Evolutionary conservation across 139 green algal species (phyloP), one percentile per base, ranked within the genome.

Genomic region (Chlorella sp.): DNA sequence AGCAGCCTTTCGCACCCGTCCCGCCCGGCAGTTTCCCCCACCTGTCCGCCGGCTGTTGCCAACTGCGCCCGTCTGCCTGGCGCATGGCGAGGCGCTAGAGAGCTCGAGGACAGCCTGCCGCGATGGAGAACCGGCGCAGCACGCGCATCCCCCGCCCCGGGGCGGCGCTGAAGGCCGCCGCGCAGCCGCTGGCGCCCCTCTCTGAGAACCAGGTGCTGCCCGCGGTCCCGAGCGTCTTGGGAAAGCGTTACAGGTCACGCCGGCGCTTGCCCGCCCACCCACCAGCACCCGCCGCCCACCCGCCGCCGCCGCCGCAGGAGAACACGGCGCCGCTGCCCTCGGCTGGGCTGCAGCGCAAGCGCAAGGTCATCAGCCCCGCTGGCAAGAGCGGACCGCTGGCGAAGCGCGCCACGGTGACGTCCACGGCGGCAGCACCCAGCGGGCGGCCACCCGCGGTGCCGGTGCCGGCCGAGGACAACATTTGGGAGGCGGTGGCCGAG

Each of bases 401-500:
- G 15, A 80, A 80, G 70, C 55, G 70, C 63, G 36, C 67, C 47
- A 32, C 34, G 18, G 55, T 34, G 28, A 44, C 75, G 57, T 34
- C 34, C 17, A 36, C 57, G 25, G 56, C 47, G 47, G 32, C 51
- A 68, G 65, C 44, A 34, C 44, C 44, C 21, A 41, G 26, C 25
- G 32, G 12, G 34, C 36, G 17, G 30, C 18, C 57, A 9, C 32
- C 69, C 26, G 72, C 72, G 28, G 25, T 65, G 73, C 34, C 5
- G 47, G 75, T 36, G 36, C 23, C 80, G 2, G 65, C 65, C 44
- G 81, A 86, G 9, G 81, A 80, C 25, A 56, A 17, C 28, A 67
- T 17, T 41, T 91, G 88, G 88, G 88, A 88, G 44, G 63, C 75
- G 7, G 81, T 89, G 25, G 80, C 73, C 5, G 80, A 85, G 30